These are phyloP conservation scores for Meira miltonrushii DNA, from an alignment of 1,284 basidiomycete genomes.

Conservation along the genomic window DNA sequence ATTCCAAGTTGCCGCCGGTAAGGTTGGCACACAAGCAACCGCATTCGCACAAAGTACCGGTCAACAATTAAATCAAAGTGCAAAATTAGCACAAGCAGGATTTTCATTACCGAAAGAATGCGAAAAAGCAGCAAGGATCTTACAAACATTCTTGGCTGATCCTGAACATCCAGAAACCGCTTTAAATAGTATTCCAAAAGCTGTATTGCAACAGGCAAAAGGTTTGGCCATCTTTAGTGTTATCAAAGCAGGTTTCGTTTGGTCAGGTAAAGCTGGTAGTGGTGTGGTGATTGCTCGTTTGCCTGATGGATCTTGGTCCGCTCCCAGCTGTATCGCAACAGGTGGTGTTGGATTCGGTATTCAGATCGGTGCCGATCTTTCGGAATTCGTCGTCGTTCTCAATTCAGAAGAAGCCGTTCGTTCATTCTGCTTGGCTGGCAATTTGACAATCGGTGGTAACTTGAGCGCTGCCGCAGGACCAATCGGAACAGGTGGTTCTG, in stretches of 20 bases:
- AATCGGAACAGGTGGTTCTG: slow-evolving; percentile 87
- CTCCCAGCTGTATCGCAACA: slow-evolving; percentile 95
- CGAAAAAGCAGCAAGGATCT: slow-evolving; percentile 81
- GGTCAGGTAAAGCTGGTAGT: slow-evolving; percentile 90
- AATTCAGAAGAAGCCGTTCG: slow-evolving; percentile 93
- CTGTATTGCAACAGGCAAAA: slow-evolving; percentile 78
- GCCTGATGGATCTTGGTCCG: slow-evolving; percentile 93
- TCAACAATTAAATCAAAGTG: slow-evolving; percentile 35
- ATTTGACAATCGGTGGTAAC: slow-evolving; percentile 79
- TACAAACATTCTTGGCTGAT: slow-evolving; percentile 84
- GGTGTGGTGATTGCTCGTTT: slow-evolving; percentile 90
- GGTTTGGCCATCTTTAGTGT: slow-evolving; percentile 91
- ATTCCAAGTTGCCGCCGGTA: slow-evolving; percentile 71
- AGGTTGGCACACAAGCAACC: slow-evolving; percentile 63
- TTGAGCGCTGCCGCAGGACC: slow-evolving; percentile 57
- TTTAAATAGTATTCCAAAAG: slow-evolving; percentile 90
- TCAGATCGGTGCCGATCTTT: slow-evolving; percentile 64
- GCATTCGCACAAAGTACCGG: slow-evolving; percentile 44
- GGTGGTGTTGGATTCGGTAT: slow-evolving; percentile 84
- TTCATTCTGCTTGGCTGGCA: slow-evolving; percentile 90
- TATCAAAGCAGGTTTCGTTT: slow-evolving; percentile 77
- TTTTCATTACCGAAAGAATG: slow-evolving; percentile 51
- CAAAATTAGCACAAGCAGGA: slow-evolving; percentile 38
- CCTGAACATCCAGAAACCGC: slow-evolving; percentile 82
- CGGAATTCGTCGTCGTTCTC: slow-evolving; percentile 72